Percentiles rank a stretch among this genome's conserved stretches.
phyloP scores from a whole-genome alignment of 495 filamentous ascomycete genomes.

The Tuber melanosporum region DNA sequence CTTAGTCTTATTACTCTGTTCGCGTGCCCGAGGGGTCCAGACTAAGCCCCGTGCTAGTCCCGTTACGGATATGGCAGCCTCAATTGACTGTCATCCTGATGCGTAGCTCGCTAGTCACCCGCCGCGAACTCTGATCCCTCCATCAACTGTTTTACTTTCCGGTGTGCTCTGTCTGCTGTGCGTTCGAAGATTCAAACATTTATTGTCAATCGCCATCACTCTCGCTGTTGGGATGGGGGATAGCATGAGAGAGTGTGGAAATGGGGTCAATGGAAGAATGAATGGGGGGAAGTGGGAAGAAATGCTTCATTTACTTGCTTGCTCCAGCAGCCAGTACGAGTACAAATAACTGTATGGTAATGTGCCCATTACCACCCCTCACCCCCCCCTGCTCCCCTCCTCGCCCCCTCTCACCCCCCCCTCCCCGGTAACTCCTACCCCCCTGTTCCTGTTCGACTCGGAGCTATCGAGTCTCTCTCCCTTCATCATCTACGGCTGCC shows the following conservation, averaged over 20 bases:
- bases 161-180: slow-evolving; percentile 6
- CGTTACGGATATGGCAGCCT: slow-evolving; percentile 32
- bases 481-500: slow-evolving; percentile 15
- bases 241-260: not conserved
- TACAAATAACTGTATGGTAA: not conserved
- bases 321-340: not conserved
- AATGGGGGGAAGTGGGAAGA: not conserved
- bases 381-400: slow-evolving; percentile 1
- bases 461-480: slow-evolving; percentile 5
- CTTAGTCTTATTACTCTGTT: slow-evolving; percentile 37
- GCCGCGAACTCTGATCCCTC: slow-evolving; percentile 32
- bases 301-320: not conserved
- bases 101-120: slow-evolving; percentile 26
- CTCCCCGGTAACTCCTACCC: slow-evolving; percentile 13
- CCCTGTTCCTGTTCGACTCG: slow-evolving; percentile 30
- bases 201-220: not conserved
- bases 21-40: slow-evolving; percentile 29
- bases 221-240: not conserved
- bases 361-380: slow-evolving; percentile 3
- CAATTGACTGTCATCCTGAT: slow-evolving; percentile 34
- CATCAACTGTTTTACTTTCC: slow-evolving; percentile 22
- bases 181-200: slow-evolving; percentile 14
- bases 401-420: not conserved
- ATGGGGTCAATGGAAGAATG: not conserved
- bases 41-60: slow-evolving; percentile 34